Conservation (phyloP, 768 basidiomycete species). For the Boletus reticulatus region DNA sequence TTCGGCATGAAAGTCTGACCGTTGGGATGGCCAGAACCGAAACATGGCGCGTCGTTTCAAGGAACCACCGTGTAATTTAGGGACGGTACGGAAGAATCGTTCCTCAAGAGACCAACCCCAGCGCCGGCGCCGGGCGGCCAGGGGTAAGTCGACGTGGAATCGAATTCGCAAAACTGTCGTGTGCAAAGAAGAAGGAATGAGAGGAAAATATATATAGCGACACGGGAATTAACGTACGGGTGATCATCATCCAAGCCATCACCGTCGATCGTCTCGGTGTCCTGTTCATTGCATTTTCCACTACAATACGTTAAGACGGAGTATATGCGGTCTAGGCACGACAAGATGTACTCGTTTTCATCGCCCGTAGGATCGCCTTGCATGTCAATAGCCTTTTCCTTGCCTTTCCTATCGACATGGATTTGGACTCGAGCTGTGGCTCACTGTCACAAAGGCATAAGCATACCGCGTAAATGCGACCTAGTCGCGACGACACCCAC, state of each 20-base stretch:
- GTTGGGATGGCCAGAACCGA: conserved; percentile 20
- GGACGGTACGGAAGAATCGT: not conserved
- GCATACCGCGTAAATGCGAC: too few relatives aligned
- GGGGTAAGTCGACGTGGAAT: not conserved
- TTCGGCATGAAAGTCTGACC: conserved; percentile 5
- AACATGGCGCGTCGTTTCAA: conserved; percentile 21
- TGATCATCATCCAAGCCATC: not conserved
- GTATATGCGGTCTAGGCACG: too few relatives aligned
- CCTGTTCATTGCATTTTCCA: not conserved
- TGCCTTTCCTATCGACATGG: not conserved
- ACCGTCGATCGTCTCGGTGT: too few relatives aligned
- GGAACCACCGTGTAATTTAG: not conserved
- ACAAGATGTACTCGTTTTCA: not conserved
- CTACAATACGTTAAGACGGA: too few relatives aligned
- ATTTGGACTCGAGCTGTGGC: not conserved
- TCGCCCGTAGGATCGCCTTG: not conserved
- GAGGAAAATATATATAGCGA: too few relatives aligned
- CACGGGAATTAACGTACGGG: too few relatives aligned
- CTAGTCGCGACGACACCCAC: not conserved
- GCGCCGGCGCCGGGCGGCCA: not conserved
- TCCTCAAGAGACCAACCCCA: conserved; percentile 9
- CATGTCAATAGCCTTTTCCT: not conserved
- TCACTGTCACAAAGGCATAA: not conserved
- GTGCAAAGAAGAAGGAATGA: too few relatives aligned
- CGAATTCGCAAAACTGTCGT: too few relatives aligned